Evolutionary conservation across 805 yeast genomes (phyloP).

Genomic region (Starmerella kuoi): DNA sequence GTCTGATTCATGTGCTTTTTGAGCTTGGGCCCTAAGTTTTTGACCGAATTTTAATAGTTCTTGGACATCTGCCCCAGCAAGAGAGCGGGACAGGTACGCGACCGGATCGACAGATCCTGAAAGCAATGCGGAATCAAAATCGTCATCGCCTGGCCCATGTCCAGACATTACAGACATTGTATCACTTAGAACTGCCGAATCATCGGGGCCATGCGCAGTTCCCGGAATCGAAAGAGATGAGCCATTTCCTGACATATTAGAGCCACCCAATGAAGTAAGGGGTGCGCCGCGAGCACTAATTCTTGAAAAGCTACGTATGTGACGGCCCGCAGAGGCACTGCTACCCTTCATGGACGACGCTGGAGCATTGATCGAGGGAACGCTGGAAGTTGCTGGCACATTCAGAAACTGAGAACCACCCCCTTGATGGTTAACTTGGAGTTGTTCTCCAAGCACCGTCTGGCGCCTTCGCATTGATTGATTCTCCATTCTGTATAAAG

Average conservation of each 20-base stretch:
- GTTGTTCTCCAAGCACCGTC: slow-evolving; percentile 23
- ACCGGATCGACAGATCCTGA: slow-evolving; percentile 37
- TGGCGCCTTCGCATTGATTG: slow-evolving; percentile 22
- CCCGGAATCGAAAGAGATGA: neutral
- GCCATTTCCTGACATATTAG: neutral
- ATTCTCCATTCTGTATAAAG: slow-evolving; percentile 13
- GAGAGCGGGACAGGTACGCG: slow-evolving; percentile 11
- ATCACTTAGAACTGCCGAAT: neutral
- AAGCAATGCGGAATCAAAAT: slow-evolving; percentile 37
- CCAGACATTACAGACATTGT: slow-evolving; percentile 24
- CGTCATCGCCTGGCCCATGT: slow-evolving; percentile 32
- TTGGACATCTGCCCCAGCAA: slow-evolving; percentile 18
- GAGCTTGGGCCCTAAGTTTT: slow-evolving; percentile 16
- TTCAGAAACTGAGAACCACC: slow-evolving; percentile 5
- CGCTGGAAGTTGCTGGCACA: slow-evolving; percentile 1
- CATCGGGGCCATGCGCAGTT: neutral
- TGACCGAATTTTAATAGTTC: slow-evolving; percentile 18
- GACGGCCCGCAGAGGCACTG: slow-evolving; percentile 6
- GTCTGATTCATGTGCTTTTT: slow-evolving; percentile 19
- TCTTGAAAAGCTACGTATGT: slow-evolving; percentile 17
- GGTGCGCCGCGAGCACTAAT: slow-evolving; percentile 8
- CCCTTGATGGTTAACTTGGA: slow-evolving; percentile 6
- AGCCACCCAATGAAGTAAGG: neutral
- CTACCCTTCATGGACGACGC: neutral
- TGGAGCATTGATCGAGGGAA: neutral